A percentile compares a stretch with the other conserved stretches of the same genome.
Evolutionary conservation across 2,329 filamentous ascomycete species (phyloP).

Genomic region (Reticulascus tulasneorum): DNA sequence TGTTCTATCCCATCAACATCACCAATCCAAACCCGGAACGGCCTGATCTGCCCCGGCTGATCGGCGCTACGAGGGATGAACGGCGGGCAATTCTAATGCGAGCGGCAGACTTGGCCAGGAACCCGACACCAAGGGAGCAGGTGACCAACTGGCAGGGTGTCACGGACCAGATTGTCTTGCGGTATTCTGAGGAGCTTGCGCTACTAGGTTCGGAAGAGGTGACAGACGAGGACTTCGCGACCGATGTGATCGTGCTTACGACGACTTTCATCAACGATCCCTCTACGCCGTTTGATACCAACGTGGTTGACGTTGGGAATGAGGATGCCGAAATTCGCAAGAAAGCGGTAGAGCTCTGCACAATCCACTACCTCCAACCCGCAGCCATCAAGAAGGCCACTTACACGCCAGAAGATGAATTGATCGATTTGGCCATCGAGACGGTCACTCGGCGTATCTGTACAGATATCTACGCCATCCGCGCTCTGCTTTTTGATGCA

Average conservation of each 20-base stretch:
- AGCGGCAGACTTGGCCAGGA: slow-evolving; percentile 37
- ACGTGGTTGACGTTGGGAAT: background rate
- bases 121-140: slow-evolving; percentile 18
- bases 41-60: slow-evolving; percentile 28
- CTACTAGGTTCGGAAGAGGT: slow-evolving; percentile 14
- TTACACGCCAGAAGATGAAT: slow-evolving; percentile 36
- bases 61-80: slow-evolving; percentile 22
- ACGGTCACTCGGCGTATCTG: slow-evolving; percentile 37
- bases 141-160: slow-evolving; percentile 62
- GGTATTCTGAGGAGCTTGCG: slow-evolving; percentile 47
- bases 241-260: slow-evolving; percentile 34
- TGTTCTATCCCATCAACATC: slow-evolving; percentile 48
- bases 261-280: slow-evolving; percentile 41
- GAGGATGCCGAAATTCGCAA: slow-evolving; percentile 25
- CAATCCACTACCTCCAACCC: slow-evolving; percentile 37
- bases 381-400: slow-evolving; percentile 15
- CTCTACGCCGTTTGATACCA: slow-evolving; percentile 8
- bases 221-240: slow-evolving; percentile 24
- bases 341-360: slow-evolving; percentile 42
- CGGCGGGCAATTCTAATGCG: slow-evolving; percentile 35
- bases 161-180: slow-evolving; percentile 60
- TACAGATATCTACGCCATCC: slow-evolving; percentile 7
- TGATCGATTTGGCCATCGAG: slow-evolving; percentile 41
- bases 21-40: slow-evolving; percentile 33
- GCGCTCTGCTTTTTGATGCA: slow-evolving; percentile 1